Evolutionary conservation across 805 yeast species (phyloP), one percentile per base, ranked within the genome.

Genomic region (Pichia sporocuriosa): DNA sequence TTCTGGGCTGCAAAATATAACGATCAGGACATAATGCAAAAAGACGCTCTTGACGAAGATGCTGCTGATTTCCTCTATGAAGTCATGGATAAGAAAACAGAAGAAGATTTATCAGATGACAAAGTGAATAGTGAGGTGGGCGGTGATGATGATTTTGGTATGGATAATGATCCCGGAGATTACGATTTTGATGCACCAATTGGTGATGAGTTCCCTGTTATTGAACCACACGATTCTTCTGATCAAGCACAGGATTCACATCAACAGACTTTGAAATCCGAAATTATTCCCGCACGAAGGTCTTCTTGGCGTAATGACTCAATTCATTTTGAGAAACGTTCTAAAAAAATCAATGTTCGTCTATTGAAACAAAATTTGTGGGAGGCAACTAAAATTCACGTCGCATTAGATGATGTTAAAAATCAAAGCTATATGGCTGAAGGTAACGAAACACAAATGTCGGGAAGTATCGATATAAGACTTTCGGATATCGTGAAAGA

Each of bases 331-430:
- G 79, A 95, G 2, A 70, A 79, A 37, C 75, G 77, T 7, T 86
- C 95, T 4, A 87, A 86, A 57, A 74, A 77, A 47, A 93, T 88
- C 23, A 89, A 87, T 54, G 83, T 88, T 26, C 74, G 77, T 48
- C 63, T 67, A 21, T 66, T 87, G 39, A 87, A 88, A 63, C 81
- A 79, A 41, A 84, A 84, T 53, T 54, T 87, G 30, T 87, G 95
- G 95, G 67, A 68, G 25, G 69, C 75, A 1, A 64, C 79, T 6
- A 39, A 43, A 10, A 23, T 41, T 25, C 31, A 31, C n/a, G n/a
- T n/a, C n/a, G n/a, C n/a, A n/a, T n/a, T n/a, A n/a, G n/a, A n/a
- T n/a, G n/a, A n/a, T n/a, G n/a, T n/a, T n/a, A n/a, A n/a, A n/a
- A n/a, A n/a, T n/a, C n/a, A n/a, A n/a, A n/a, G n/a, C n/a, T n/a